A percentile compares a stretch with the other conserved stretches of the same genome.
These are phyloP conservation scores for Articulospora tetracladia DNA, from an alignment of 495 filamentous ascomycete genomes.

Conservation along the genomic window DNA sequence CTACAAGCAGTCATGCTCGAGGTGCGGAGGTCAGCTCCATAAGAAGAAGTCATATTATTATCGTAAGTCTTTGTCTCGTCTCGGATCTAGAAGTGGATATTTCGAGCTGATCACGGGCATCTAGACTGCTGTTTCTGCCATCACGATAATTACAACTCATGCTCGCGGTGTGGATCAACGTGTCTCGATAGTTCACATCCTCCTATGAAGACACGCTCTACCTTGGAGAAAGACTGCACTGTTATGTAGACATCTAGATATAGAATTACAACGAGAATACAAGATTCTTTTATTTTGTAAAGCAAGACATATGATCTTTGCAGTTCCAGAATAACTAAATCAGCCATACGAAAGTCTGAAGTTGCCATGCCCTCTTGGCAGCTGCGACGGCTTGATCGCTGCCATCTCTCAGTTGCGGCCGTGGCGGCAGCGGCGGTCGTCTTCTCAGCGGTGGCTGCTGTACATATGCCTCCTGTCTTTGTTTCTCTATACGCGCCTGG, in stretches of 20 bases:
- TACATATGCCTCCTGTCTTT: not conserved
- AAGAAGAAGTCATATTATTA: constrained; percentile 1
- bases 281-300: not conserved
- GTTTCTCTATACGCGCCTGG: not conserved
- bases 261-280: not conserved
- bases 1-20: not conserved
- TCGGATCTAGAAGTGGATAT: not conserved
- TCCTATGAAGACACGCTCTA: constrained; percentile 1
- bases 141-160: not conserved
- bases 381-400: not conserved
- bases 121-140: constrained; percentile 1
- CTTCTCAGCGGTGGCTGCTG: not conserved
- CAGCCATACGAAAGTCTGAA: not conserved
- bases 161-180: not conserved
- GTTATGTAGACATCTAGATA: not conserved
- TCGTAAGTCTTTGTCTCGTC: not conserved
- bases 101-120: not conserved
- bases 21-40: not conserved
- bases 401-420: not conserved
- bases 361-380: not conserved
- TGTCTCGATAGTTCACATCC: not conserved
- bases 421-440: not conserved
- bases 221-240: not conserved
- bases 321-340: not conserved
- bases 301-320: not conserved